These are phyloP conservation scores for Nakazawaea ishiwadae DNA, from an alignment of 805 yeast genomes.

Conservation along the genomic window DNA sequence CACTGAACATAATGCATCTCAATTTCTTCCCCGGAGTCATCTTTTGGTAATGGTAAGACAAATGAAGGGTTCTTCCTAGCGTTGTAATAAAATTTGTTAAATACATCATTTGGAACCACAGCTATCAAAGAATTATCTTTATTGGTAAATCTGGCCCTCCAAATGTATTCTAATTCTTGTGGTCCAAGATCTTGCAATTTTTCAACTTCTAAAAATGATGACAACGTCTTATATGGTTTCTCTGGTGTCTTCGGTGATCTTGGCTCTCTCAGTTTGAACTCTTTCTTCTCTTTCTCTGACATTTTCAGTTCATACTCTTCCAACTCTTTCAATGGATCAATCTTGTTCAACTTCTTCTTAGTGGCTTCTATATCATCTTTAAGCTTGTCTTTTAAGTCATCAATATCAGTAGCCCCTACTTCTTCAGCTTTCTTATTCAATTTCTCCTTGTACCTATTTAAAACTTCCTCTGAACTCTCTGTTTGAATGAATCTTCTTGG, in stretches of 20 bases:
- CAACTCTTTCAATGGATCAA: conserved; percentile 70
- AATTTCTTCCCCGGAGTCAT: conserved; percentile 37
- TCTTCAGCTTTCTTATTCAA: conserved; percentile 33
- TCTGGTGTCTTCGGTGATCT: conserved; percentile 23
- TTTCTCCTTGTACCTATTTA: conserved; percentile 34
- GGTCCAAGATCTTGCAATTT: conserved; percentile 53
- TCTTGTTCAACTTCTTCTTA: conserved; percentile 50
- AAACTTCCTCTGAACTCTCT: conserved; percentile 24
- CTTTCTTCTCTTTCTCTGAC: conserved; percentile 16
- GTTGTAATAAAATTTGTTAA: conserved; percentile 52
- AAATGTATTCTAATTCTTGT: conserved; percentile 69
- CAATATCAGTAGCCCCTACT: conserved; percentile 42
- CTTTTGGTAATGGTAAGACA: conserved; percentile 85
- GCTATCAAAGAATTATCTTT: conserved; percentile 64
- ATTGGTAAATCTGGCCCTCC: conserved; percentile 81
- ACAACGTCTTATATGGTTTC: conserved; percentile 65
- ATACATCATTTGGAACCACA: conserved; percentile 51
- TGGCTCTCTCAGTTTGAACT: conserved; percentile 31
- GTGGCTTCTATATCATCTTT: conserved; percentile 55
- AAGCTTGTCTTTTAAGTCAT: conserved; percentile 57
- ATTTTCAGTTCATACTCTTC: conserved; percentile 37
- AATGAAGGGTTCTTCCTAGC: conserved; percentile 79
- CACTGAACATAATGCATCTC: conserved; percentile 95
- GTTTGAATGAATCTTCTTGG: conserved; percentile 15
- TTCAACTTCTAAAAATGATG: conserved; percentile 64